Base-by-base conservation (phyloP, 257 asterid genomes). In the Lithospermum erythrorhizon region DNA sequence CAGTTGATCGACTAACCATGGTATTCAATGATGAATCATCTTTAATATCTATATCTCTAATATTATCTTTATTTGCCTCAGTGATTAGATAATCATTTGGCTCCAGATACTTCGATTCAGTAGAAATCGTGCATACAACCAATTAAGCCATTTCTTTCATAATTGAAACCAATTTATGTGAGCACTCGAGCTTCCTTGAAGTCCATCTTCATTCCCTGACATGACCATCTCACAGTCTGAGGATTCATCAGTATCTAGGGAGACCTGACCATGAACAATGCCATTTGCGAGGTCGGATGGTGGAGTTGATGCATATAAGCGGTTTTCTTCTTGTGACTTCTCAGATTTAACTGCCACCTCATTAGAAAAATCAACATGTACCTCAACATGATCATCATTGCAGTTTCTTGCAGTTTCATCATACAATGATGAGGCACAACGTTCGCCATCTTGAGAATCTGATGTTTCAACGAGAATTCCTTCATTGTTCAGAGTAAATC, bases 1-100 rank as follows among this genome's bases (percentile, higher is more conserved):
- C 83, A 61, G 76, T 77, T 45, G 90, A 83, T 53, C 68, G 79
- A 17, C 87, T 73, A 55, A 80, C 60, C 67, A 72, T 53, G 20
- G 70, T 57, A 63, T 64, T 79, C 51, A 68, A 49, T 68, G 66
- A 32, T 29, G 76, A 61, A 37, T 65, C 77, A 6, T 73, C 67
- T 58, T 75, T 79, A 58, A 47, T 48, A 58, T 52, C 68, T 41
- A 14, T 13, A 55, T 64, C 76, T 70, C 58, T 57, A 21, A 51
- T 17, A 32, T 45, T 55, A 68, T 73, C 76, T 54, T 32, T 53
- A 16, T 59, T 68, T 13, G 73, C 24, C 35, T 78, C 68, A 61
- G 66, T 60, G 57, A 73, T 73, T 37, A 62, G 30, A 5, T 70
- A 63, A 52, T 37, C 65, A 69, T 61, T 57, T 55, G 8, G 63